Conservation (phyloP, 169 alveolate genomes). For the Plasmodium gonderi region DNA sequence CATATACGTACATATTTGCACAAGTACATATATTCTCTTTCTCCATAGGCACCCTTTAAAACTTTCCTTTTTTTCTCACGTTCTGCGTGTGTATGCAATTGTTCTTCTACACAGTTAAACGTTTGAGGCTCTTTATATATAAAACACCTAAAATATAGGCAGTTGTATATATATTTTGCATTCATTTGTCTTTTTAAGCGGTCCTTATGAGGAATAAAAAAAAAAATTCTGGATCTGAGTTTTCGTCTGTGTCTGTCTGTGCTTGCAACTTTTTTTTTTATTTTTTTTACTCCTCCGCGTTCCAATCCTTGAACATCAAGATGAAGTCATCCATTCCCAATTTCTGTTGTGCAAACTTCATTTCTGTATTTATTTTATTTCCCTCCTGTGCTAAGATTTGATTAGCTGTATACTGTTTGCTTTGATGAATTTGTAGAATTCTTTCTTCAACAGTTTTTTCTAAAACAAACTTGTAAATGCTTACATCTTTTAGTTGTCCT, state of each 20-base stretch:
- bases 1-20: too few species aligned
- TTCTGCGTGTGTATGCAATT: too few species aligned
- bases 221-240: too few species aligned
- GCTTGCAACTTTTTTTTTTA: neutral
- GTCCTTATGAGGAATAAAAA: too few species aligned
- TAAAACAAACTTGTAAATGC: slow-evolving; percentile 86
- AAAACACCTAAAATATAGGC: too few species aligned
- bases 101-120: too few species aligned
- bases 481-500: slow-evolving; percentile 91
- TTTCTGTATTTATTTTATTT: slow-evolving; percentile 42
- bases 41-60: too few species aligned
- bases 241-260: neutral
- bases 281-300: slow-evolving; percentile 11
- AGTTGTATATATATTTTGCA: too few species aligned
- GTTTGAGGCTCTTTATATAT: too few species aligned
- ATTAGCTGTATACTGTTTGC: slow-evolving; percentile 76
- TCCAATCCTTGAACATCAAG: slow-evolving; percentile 73
- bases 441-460: slow-evolving; percentile 88
- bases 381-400: slow-evolving; percentile 59
- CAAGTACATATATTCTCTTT: too few species aligned
- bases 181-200: too few species aligned
- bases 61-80: too few species aligned
- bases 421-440: slow-evolving; percentile 84
- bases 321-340: slow-evolving; percentile 70
- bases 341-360: slow-evolving; percentile 51